Base-by-base conservation (phyloP, 139 green algal genomes). In the Chlamydomonas sp. region DNA sequence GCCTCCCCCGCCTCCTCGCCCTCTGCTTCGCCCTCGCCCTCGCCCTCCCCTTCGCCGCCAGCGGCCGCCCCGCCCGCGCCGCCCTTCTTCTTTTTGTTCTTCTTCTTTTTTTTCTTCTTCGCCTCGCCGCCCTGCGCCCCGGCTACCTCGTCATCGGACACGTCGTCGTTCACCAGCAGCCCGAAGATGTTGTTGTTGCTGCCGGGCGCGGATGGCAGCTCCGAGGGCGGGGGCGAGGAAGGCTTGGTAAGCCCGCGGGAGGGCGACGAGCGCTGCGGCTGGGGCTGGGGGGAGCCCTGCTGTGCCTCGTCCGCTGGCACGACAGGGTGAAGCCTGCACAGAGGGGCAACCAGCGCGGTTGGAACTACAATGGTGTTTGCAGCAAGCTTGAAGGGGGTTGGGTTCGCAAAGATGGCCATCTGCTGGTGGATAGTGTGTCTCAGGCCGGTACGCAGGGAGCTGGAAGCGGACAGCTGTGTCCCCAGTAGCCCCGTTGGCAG, bases 101-200 rank as follows among this genome's bases (percentile, higher is more conserved):
- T 93, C 63, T 90, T 91, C 57, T 89, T 89, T 67, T 92, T 94
- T 85, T 91, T 93, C 31, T 86, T 86, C 5, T 81, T 76, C 3
- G 3, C 72, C 49, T 1, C 79, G n/a, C 63, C 62, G 31, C 31
- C 18, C 62, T 20, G 10, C 74, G 18, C 72, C 83, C 15, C 49
- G 73, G 2, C 31, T 31, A 31, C 12, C 71, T 78, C 80, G 4
- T 88, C 89, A n/a, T 83, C 89, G 0, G 67, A 72, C 15, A 87
- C 74, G 73, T 87, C 77, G 3, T 79, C 72, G 62, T 81, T 81
- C 8, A 86, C 85, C 10, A 83, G 66, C 68, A 85, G 5, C 1
- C 72, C 83, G 15, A 80, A 80, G 62, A 79, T 77, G 77, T 83
- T 91, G 7, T 6, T 64, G 58, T 63, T 79, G 64, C 18, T n/a